phyloP scores from a whole-genome alignment of 352 stramenopile species.

The Pythium pyrilobum region DNA sequence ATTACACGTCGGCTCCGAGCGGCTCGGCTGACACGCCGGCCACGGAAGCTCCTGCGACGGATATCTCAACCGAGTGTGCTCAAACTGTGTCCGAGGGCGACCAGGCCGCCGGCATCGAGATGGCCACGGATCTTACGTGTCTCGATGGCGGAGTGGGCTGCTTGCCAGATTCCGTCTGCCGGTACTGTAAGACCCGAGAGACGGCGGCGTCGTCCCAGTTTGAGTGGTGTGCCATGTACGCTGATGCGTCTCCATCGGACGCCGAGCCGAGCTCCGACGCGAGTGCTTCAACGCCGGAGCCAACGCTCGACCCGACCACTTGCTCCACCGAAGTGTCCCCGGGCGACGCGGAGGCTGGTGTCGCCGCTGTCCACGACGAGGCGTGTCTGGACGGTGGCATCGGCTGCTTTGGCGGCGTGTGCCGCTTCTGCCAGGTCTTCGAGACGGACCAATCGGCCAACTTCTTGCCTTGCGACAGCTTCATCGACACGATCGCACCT shows the following conservation, averaged over 20 bases:
- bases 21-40: not conserved
- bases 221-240: not conserved
- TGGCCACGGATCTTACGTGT: constrained; percentile 16
- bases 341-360: constrained; percentile 12
- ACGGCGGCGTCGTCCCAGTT: not conserved
- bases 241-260: not conserved
- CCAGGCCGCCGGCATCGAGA: constrained; percentile 9
- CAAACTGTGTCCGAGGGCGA: constrained; percentile 9
- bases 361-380: constrained; percentile 8
- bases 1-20: not conserved
- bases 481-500: not conserved
- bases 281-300: not conserved
- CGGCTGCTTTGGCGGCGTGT: constrained; percentile 21
- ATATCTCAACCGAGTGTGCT: not conserved
- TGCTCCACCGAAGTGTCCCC: constrained; percentile 5
- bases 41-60: not conserved
- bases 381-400: constrained; percentile 19
- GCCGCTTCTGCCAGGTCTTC: constrained; percentile 23
- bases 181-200: constrained; percentile 9
- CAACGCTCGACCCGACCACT: not conserved
- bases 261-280: not conserved
- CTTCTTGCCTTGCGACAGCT: constrained; percentile 4
- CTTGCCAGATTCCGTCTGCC: constrained; percentile 4
- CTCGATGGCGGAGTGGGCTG: constrained; percentile 6
- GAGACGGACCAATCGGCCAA: constrained; percentile 1